Evolutionary conservation across 1,284 basidiomycete species (phyloP), one percentile per base, ranked within the genome.

Genomic region (Ceratobasidium sp.): DNA sequence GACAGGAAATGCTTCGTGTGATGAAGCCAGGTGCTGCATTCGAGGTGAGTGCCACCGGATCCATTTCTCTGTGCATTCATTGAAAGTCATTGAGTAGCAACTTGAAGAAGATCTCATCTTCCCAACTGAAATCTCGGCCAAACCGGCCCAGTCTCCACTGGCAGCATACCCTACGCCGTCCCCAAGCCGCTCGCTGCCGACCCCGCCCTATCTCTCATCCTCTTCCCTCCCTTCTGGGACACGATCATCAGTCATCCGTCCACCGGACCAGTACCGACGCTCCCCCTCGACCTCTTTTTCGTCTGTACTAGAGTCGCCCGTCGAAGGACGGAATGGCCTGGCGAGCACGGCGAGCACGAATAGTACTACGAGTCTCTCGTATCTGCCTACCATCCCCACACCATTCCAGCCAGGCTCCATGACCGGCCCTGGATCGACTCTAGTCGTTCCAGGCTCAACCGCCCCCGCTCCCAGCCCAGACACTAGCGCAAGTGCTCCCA

Each of bases 1-100:
- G 19, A n/a, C 40, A 74, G 71, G 71, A 74, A 64, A 74, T 74
- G 19, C 61, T 74, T 56, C 71, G 71, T 7, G 61, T 74, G 25
- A 74, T 74, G 71, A 74, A 74, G 46, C 71, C 71, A 9, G 71
- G 71, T 44, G 71, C 61, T 49, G 71, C 71, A 9, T 65, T 74
- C 61, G 71, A 74, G 54, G 71, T 74, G n/a, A 29, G 61, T n/a
- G 1, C 19, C 1, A 2, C 29, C 8, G 29, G 32, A 51, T 43
- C 52, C 29, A 34, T 34, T 17, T 62, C 11, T 22, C 5, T 37
- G 34, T 54, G 5, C n/a, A 54, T 61, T 64, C 22, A 64, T 34
- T 15, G 13, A 13, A 17, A n/a, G 22, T 44, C 19, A 34, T 32
- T 66, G 29, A 49, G n/a, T 65, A 74, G 71, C 71, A 74, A 29